phyloP scores from a whole-genome alignment of 2,329 filamentous ascomycete genomes.

The Fusarium buxicola region DNA sequence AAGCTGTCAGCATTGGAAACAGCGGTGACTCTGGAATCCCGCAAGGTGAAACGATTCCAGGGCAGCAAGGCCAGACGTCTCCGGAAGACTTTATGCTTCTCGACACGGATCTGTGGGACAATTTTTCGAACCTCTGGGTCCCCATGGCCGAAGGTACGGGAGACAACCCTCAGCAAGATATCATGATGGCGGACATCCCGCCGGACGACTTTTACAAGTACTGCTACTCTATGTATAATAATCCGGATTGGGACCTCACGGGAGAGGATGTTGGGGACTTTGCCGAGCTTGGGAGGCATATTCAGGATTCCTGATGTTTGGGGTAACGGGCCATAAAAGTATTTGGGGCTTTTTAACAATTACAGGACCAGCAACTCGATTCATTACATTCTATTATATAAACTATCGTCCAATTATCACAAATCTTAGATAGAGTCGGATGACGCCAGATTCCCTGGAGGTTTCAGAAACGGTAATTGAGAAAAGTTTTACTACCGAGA shows the following conservation, averaged over 20 bases:
- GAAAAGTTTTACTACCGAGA: too few relatives aligned
- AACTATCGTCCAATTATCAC: too few relatives aligned
- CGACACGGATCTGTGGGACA: constrained; percentile 44
- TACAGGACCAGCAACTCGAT: too few relatives aligned
- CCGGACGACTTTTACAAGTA: constrained; percentile 45
- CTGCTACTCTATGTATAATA: constrained; percentile 47
- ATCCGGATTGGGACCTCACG: constrained; percentile 45
- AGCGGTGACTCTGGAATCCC: constrained; percentile 11
- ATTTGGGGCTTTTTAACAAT: too few relatives aligned
- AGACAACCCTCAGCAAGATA: constrained; percentile 37
- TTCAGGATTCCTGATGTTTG: constrained; percentile 39
- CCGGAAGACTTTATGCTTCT: constrained; percentile 40
- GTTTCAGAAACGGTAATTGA: too few relatives aligned
- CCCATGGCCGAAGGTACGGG: constrained; percentile 32
- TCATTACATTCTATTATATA: too few relatives aligned
- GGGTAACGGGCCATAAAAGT: too few relatives aligned
- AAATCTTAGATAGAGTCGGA: too few relatives aligned
- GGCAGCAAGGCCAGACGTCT: constrained; percentile 24
- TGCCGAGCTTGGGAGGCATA: constrained; percentile 44
- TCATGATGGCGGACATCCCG: constrained; percentile 41
- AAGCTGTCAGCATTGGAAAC: background rate
- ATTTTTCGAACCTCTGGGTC: constrained; percentile 44
- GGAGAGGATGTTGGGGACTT: constrained; percentile 46
- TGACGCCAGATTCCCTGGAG: too few relatives aligned
- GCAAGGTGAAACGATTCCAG: constrained; percentile 5